Conservation (phyloP, 108 stramenopile species). For the Cyclotella atomus region DNA sequence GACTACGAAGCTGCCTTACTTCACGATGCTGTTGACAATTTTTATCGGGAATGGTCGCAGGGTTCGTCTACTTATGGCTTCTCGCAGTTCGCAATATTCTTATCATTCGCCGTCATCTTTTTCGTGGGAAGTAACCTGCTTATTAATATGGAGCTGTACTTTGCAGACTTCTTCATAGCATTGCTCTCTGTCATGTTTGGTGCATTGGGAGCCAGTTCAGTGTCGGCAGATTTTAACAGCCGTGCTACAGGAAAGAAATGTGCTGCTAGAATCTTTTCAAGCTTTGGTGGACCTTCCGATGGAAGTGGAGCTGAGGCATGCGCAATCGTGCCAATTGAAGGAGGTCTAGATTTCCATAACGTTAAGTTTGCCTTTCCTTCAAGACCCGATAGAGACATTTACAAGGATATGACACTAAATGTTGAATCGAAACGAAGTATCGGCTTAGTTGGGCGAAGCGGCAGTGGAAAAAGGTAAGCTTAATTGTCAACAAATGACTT, state of each 20-base stretch:
- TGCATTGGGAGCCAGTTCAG: slow-evolving; percentile 55
- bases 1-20: slow-evolving; percentile 44
- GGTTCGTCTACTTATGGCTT: slow-evolving; percentile 50
- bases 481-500: too few relatives aligned
- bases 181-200: slow-evolving; percentile 57
- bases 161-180: slow-evolving; percentile 46
- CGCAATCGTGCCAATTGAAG: slow-evolving; percentile 17
- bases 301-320: slow-evolving; percentile 27
- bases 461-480: neutral
- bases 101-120: slow-evolving; percentile 50
- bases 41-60: slow-evolving; percentile 55
- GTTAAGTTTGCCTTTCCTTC: slow-evolving; percentile 30
- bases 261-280: slow-evolving; percentile 47
- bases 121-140: slow-evolving; percentile 40
- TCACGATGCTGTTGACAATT: slow-evolving; percentile 28
- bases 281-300: slow-evolving; percentile 48
- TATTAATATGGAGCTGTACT: slow-evolving; percentile 22
- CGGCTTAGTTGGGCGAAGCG: slow-evolving; percentile 5
- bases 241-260: slow-evolving; percentile 15
- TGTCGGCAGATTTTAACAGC: slow-evolving; percentile 47
- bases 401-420: slow-evolving; percentile 23
- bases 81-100: slow-evolving; percentile 46
- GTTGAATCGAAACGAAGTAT: slow-evolving; percentile 25
- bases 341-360: slow-evolving; percentile 32
- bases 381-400: slow-evolving; percentile 17